Evolutionary conservation across 2,329 filamentous ascomycete species (phyloP).

Genomic region (Torrubiella hemipterigena): DNA sequence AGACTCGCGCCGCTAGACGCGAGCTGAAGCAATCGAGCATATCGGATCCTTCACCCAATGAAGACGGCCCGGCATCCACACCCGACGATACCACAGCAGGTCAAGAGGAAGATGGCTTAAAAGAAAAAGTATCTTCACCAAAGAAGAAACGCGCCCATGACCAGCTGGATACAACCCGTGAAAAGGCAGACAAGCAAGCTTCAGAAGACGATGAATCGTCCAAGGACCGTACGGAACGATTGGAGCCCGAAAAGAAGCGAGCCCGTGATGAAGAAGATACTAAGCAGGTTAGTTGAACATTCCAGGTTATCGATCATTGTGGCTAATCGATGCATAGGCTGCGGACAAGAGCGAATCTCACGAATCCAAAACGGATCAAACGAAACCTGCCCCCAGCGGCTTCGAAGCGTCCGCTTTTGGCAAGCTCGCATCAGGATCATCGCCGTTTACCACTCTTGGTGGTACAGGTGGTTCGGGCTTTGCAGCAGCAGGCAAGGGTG

Average conservation of each 20-base stretch:
- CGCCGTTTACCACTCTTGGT: conserved; percentile 50
- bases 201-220: conserved; percentile 29
- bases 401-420: conserved; percentile 60
- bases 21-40: conserved; percentile 54
- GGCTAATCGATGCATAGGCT: background rate
- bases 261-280: conserved; percentile 38
- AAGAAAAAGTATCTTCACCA: conserved; percentile 43
- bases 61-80: conserved; percentile 11
- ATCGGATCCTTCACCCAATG: conserved; percentile 30
- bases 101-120: conserved; percentile 25
- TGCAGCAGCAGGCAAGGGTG: conserved; percentile 27
- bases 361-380: conserved; percentile 1
- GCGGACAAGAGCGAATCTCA: conserved; percentile 4
- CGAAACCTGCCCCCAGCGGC: conserved; percentile 35
- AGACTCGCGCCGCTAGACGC: conserved; percentile 50
- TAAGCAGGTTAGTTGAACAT: conserved; percentile 22
- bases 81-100: conserved; percentile 15
- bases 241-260: conserved; percentile 54
- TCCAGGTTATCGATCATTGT: background rate
- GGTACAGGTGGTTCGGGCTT: conserved; percentile 36
- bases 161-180: conserved; percentile 39
- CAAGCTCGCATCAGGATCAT: conserved; percentile 50
- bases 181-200: conserved; percentile 28
- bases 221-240: conserved; percentile 31
- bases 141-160: conserved; percentile 56